A percentile compares a stretch with the other conserved stretches of the same genome.
phyloP scores from a whole-genome alignment of 345 rosid genomes.

The Melaleuca quinquenervia region DNA sequence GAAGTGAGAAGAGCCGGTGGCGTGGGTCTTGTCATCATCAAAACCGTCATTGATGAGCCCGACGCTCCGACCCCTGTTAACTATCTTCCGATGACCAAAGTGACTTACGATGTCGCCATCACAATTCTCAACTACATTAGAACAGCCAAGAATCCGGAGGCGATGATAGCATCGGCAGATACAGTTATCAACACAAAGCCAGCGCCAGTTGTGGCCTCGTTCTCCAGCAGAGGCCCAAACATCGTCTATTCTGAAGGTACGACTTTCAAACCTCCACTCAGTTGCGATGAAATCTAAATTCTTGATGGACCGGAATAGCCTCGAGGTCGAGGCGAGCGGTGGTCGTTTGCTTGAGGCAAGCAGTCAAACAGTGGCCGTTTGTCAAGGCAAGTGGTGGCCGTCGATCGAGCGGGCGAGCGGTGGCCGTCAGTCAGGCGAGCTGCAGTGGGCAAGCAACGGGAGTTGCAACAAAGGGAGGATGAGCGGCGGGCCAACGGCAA shows the following conservation, averaged over 20 bases:
- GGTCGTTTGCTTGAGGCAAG: too few relatives aligned
- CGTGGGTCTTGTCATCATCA: constrained; percentile 55
- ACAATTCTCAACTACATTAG: constrained; percentile 45
- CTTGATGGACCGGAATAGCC: neutral
- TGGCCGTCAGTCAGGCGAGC: too few relatives aligned
- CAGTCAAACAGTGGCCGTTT: too few relatives aligned
- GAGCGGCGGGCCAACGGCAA: too few relatives aligned
- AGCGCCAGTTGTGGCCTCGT: constrained; percentile 63
- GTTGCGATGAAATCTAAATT: neutral
- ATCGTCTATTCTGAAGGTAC: constrained; percentile 55
- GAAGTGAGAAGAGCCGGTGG: constrained; percentile 83
- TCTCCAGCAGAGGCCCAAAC: constrained; percentile 71
- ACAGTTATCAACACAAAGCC: constrained; percentile 33
- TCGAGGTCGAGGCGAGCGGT: too few relatives aligned
- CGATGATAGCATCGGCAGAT: constrained; percentile 22
- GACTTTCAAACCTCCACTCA: neutral
- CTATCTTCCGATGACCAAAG: constrained; percentile 42
- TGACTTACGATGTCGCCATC: constrained; percentile 10
- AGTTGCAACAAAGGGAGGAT: too few relatives aligned
- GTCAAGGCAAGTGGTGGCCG: too few relatives aligned
- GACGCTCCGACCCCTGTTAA: constrained; percentile 30
- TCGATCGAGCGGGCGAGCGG: too few relatives aligned
- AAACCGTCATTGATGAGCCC: constrained; percentile 14
- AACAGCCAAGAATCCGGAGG: constrained; percentile 38
- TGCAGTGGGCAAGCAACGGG: too few relatives aligned